A percentile compares a stretch with the other conserved stretches of the same genome.
These are phyloP conservation scores for Extremus antarcticus DNA, from an alignment of 495 filamentous ascomycete genomes.

Conservation along the genomic window DNA sequence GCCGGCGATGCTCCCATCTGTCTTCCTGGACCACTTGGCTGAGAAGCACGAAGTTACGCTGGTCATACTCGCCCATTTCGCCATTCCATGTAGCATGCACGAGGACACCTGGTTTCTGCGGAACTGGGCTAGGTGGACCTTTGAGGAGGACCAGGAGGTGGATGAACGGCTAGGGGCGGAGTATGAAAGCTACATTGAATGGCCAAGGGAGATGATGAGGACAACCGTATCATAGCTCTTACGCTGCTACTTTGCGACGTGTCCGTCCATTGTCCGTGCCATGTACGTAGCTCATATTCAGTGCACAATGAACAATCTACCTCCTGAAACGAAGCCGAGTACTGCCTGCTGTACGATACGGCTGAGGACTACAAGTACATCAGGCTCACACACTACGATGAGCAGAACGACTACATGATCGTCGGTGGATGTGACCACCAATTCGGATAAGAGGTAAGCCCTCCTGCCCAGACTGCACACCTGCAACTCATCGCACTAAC, in stretches of 20 bases:
- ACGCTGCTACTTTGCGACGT: too few species aligned
- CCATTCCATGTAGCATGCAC: not conserved
- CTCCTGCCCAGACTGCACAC: too few species aligned
- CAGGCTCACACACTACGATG: conserved; percentile 41
- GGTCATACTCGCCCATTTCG: not conserved
- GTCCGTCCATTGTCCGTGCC: too few species aligned
- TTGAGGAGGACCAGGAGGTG: not conserved
- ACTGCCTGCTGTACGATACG: conserved; percentile 46
- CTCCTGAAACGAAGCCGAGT: too few species aligned
- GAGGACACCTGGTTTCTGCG: not conserved
- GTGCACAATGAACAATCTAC: too few species aligned
- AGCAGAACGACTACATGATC: conserved; percentile 44
- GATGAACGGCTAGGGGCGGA: not conserved
- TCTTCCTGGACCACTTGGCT: not conserved
- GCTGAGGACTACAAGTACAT: conserved; percentile 45
- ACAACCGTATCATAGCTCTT: too few species aligned
- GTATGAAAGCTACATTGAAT: not conserved
- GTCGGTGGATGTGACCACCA: conserved; percentile 52
- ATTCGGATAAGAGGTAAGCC: conserved; percentile 41
- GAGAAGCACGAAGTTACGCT: not conserved
- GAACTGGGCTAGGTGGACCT: not conserved
- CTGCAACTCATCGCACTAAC: not conserved
- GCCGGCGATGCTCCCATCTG: not conserved
- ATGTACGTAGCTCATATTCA: too few species aligned
- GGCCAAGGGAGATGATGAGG: not conserved